phyloP scores from a whole-genome alignment of 495 filamentous ascomycete species.

The Penicillium tannophilum region DNA sequence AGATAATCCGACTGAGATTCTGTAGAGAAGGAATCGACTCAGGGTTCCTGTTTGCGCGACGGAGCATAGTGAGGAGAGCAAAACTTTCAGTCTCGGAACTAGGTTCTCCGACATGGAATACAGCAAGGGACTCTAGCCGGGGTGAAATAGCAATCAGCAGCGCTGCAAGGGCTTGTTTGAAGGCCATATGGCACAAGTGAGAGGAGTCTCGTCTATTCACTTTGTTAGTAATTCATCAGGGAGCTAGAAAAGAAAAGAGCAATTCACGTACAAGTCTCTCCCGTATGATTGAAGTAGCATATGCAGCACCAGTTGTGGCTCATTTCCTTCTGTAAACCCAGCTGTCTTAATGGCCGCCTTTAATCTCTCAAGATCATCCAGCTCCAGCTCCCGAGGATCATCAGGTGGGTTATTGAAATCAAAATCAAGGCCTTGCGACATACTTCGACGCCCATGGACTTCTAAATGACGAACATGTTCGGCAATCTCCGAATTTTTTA shows the following conservation, averaged over 20 bases:
- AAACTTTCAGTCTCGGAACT: background rate
- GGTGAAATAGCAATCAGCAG: background rate
- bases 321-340: background rate
- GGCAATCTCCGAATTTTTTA: background rate
- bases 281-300: background rate
- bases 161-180: constrained; percentile 2
- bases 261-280: background rate
- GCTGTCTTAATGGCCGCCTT: background rate
- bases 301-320: background rate
- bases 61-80: constrained; percentile 1
- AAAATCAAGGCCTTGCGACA: background rate
- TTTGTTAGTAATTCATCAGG: background rate
- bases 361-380: background rate
- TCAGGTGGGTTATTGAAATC: background rate
- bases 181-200: background rate
- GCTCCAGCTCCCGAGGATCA: background rate
- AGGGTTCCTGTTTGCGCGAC: constrained; percentile 3
- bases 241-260: background rate
- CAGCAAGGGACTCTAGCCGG: background rate
- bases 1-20: constrained; percentile 5
- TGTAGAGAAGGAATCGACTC: constrained; percentile 6
- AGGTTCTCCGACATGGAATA: constrained; percentile 1
- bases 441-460: background rate
- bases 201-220: background rate
- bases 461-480: background rate